Evolutionary conservation across 2,329 filamentous ascomycete genomes (phyloP), one percentile per base, ranked within the genome.

Genomic region (Alternaria alternata): DNA sequence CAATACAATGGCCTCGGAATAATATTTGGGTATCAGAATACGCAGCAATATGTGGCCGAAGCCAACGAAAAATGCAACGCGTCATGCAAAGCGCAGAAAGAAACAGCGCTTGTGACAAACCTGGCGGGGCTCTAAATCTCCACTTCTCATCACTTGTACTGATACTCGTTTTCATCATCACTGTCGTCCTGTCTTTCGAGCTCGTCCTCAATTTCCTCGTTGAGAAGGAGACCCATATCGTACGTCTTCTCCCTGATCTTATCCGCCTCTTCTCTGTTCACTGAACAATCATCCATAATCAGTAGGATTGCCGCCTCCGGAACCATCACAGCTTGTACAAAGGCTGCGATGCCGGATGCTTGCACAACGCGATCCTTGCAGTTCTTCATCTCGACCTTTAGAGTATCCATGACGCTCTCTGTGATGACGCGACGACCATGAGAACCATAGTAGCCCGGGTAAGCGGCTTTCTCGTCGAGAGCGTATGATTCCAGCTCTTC

Each of bases 381-480:
- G 11, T 65, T 58, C 14, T 75, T 62, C 18, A 80, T 74, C 6
- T 71, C 65, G 5, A 66, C 63, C 11, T 67, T 65, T 7, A 79
- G 65, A 1, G 72, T 43, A 0, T 61, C 32, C 53, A 73, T 73
- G 4, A 80, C 68, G 18, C 56, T 57, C 30, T 76, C 89, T 44
- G 88, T 91, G 85, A 97, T 92, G 52, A 86, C 79, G 49, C 87
- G 86, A 52, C 91, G 83, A 1, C 93, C 93, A 20, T 89, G 86
- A 3, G 89, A 86, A 2, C 93, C 93, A 78, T 96, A 97, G 78
- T 96, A 97, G 0, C 93, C 93, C 0, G 71, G 70, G n/a, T 66
- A 71, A 0, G 64, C 61, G 8, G 61, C 34, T 22, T 58, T 51
- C 22, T 68, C 67, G 48, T 73, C 68, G 26, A 72, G 61, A 7